phyloP scores from a whole-genome alignment of 208 protist species.

The Leptomonas pyrrhocoris region DNA sequence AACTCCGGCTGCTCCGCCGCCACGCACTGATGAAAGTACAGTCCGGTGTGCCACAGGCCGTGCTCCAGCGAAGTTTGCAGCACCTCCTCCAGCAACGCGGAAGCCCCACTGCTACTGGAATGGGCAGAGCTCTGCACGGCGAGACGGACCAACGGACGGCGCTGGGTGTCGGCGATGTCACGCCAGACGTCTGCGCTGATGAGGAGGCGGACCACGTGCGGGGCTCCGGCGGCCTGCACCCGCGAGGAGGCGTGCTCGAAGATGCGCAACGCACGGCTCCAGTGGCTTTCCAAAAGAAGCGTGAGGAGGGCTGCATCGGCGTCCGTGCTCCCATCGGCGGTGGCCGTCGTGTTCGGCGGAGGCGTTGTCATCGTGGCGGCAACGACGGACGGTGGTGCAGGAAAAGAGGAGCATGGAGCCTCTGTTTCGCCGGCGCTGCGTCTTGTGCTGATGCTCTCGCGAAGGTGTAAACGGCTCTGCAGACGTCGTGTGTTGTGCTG shows the following conservation, averaged over 20 bases:
- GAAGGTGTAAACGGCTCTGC: background rate
- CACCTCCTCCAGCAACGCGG: constrained; percentile 48
- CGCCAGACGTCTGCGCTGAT: constrained; percentile 62
- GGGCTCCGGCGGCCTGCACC: constrained; percentile 49
- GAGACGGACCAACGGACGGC: constrained; percentile 46
- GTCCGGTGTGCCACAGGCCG: constrained; percentile 64
- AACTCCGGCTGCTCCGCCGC: constrained; percentile 54
- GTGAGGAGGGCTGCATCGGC: constrained; percentile 42
- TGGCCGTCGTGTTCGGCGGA: background rate
- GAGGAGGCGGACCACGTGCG: constrained; percentile 62
- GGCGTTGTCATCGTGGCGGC: background rate
- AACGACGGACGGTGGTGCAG: background rate
- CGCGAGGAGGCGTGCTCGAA: constrained; percentile 37
- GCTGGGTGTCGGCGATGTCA: constrained; percentile 30
- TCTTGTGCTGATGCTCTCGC: background rate
- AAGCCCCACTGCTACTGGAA: constrained; percentile 8
- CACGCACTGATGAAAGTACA: constrained; percentile 65
- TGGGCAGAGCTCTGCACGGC: constrained; percentile 42
- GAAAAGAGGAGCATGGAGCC: background rate
- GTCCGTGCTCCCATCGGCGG: constrained; percentile 8
- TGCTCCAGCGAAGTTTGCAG: constrained; percentile 44
- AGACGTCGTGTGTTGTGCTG: constrained; percentile 2
- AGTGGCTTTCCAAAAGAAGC: constrained; percentile 58
- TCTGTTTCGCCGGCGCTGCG: background rate
- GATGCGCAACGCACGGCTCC: constrained; percentile 44